Evolutionary conservation across 2,329 filamentous ascomycete species (phyloP), one percentile per base, ranked within the genome.

Genomic region (Alternaria sp.): DNA sequence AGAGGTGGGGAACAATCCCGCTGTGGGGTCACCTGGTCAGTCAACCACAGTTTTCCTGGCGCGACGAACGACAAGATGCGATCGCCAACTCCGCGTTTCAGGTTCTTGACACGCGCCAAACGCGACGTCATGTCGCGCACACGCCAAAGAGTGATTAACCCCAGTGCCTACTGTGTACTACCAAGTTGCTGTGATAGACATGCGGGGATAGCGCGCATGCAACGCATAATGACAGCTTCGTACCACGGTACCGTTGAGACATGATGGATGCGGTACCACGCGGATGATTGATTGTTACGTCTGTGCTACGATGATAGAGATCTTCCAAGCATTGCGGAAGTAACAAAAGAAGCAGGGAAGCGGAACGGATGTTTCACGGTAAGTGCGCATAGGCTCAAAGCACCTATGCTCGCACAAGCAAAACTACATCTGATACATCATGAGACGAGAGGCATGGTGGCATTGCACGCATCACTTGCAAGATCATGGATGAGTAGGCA

Each of bases 241-340:
- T 70, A 57, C 57, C 67, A 67, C 53, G 43, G 30, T 51, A 59
- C 52, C 45, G 54, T 44, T 25, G 21, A 44, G 32, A 43, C 52
- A 28, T 54, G 40, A 61, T 54, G n/a, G 51, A 65, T 67, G 63
- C 45, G 40, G 62, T 67, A 46, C 55, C 40, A 65, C 59, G 61
- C 62, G 57, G 32, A 45, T 65, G 52, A 50, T 67, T 58, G 28
- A 23, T 21, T 36, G 28, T 51, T 55, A 63, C 54, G 30, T 61
- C 28, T 23, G 59, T 56, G 26, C 28, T 47, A 55, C 28, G 19
- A 25, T 25, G 23, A 28, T 12, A 13, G 23, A 32, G 13, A 43
- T 17, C 8, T 30, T 25, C n/a, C n/a, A 30, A 19, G 49, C 21
- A 12, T 9, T 21, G 13, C 30, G 30, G 19, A 4, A 23, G 19